Conservation (phyloP, 345 rosid species). For the Balakata baccata region DNA sequence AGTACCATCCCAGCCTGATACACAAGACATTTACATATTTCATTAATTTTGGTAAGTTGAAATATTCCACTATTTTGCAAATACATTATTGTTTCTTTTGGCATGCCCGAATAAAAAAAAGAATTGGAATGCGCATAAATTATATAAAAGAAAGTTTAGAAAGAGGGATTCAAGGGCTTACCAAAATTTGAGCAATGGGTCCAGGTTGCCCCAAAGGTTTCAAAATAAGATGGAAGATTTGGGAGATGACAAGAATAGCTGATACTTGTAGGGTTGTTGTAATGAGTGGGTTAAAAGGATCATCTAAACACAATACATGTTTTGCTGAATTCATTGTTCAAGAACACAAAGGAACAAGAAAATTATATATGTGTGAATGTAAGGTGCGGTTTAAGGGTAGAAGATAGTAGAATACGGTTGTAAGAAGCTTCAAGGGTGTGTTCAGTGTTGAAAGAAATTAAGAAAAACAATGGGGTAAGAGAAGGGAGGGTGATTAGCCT, state of each 20-base stretch:
- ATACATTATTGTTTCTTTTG: too few species aligned
- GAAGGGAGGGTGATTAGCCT: not conserved
- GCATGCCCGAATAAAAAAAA: not conserved
- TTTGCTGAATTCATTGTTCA: slow-evolving; percentile 30
- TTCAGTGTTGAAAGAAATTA: not conserved
- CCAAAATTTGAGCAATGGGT: slow-evolving; percentile 85
- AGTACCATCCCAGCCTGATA: slow-evolving; percentile 73
- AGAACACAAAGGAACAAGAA: not conserved
- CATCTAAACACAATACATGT: slow-evolving; percentile 25
- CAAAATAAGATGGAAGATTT: slow-evolving; percentile 66
- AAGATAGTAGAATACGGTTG: too few species aligned
- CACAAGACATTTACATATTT: not conserved
- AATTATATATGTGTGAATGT: too few species aligned
- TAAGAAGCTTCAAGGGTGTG: not conserved
- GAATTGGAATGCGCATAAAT: not conserved
- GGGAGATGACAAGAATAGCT: slow-evolving; percentile 78
- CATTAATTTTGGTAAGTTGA: not conserved
- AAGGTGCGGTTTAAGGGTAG: too few species aligned
- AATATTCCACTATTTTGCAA: too few species aligned
- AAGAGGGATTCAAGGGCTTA: slow-evolving; percentile 17
- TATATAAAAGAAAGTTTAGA: too few species aligned
- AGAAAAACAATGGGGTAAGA: not conserved
- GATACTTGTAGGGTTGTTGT: slow-evolving; percentile 57
- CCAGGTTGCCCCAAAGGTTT: slow-evolving; percentile 77
- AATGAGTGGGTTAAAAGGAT: slow-evolving; percentile 69